A percentile compares a stretch with the other conserved stretches of the same genome.
Conservation (phyloP, 345 rosid genomes). For the Aegle marmelos region DNA sequence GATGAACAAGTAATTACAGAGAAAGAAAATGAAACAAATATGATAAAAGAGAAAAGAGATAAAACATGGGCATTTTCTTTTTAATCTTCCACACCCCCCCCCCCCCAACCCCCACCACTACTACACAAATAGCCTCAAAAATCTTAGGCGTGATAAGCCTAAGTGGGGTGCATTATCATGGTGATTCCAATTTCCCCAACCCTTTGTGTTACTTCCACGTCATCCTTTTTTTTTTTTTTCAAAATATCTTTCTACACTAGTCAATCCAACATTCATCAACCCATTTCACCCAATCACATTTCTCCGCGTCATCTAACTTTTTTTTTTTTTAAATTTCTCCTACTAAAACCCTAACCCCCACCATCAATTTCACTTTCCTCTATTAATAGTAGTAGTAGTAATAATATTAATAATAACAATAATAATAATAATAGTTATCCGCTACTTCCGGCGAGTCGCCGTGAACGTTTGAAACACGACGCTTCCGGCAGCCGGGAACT, state of each 20-base stretch:
- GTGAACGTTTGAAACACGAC: conserved; percentile 83
- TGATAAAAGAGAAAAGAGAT: background rate
- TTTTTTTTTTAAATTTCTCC: conserved; percentile 12
- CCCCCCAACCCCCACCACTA: conserved; percentile 12
- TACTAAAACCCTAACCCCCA: conserved; percentile 21
- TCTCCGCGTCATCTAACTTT: conserved; percentile 37
- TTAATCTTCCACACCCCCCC: background rate
- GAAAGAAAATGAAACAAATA: background rate
- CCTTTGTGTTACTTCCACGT: conserved; percentile 18
- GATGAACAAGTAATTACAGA: conserved; percentile 1
- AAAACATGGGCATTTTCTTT: conserved; percentile 25
- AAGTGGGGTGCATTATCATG: conserved; percentile 96
- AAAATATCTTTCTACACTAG: conserved; percentile 30
- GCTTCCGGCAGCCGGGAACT: conserved; percentile 68
- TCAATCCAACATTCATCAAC: conserved; percentile 35
- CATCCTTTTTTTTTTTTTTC: background rate
- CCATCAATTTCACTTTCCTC: background rate
- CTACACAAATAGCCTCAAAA: conserved; percentile 59
- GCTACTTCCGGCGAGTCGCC: conserved; percentile 51
- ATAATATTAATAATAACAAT: too few relatives aligned
- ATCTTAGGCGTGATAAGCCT: conserved; percentile 74
- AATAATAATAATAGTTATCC: background rate
- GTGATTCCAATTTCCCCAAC: conserved; percentile 32
- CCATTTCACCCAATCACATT: conserved; percentile 34
- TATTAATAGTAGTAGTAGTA: too few relatives aligned